A percentile compares a stretch with the other conserved stretches of the same genome.
Evolutionary conservation across 1,284 basidiomycete genomes (phyloP).

Genomic region (Naganishia sp.): DNA sequence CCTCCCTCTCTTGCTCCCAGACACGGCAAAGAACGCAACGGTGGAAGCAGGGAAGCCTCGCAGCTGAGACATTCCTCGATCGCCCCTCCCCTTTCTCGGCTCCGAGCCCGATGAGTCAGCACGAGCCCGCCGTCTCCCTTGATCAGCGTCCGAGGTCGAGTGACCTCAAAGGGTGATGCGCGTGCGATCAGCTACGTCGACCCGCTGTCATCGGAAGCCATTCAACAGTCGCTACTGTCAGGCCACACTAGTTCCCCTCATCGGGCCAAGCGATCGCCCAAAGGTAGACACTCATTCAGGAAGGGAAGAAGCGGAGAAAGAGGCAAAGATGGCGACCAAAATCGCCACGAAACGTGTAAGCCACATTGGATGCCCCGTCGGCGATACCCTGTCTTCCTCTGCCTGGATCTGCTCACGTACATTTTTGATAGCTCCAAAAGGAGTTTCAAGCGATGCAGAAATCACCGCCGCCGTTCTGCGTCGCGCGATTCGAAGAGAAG

Average conservation of each 20-base stretch:
- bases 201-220: background rate
- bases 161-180: background rate
- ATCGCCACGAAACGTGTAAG: constrained; percentile 54
- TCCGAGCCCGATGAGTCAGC: background rate
- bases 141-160: background rate
- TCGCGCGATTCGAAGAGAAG: constrained; percentile 92
- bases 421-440: constrained; percentile 68
- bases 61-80: background rate
- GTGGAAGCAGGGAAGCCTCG: constrained; percentile 3
- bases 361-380: background rate
- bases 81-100: background rate
- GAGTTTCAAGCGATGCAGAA: constrained; percentile 92
- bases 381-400: background rate
- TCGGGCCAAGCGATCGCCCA: background rate
- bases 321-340: constrained; percentile 51
- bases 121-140: background rate
- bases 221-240: background rate
- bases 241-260: background rate
- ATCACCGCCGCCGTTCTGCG: constrained; percentile 89
- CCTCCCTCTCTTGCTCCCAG: no score
- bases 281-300: background rate
- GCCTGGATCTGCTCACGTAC: background rate
- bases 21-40: background rate
- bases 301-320: background rate
- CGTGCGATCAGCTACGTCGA: no score